A percentile compares a stretch with the other conserved stretches of the same genome.
Evolutionary conservation across 2,329 filamentous ascomycete genomes (phyloP).

Genomic region (Epichloe festucae): DNA sequence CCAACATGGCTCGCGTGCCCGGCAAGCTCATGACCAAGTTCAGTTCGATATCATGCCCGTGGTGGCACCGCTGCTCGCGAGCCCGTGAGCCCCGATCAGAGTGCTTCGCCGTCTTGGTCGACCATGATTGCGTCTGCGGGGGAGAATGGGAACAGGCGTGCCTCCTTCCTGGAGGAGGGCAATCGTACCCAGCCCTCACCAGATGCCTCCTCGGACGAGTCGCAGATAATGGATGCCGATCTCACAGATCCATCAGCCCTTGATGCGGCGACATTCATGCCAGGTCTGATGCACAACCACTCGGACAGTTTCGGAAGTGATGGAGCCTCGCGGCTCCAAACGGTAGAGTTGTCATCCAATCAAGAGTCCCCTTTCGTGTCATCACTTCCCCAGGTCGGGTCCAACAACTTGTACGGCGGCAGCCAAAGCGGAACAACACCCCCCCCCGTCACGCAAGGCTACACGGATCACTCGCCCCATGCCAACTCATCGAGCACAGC

Average conservation of each 20-base stretch:
- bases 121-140: neutral
- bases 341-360: neutral
- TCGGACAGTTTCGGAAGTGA: conserved; percentile 2
- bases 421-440: neutral
- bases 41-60: conserved; percentile 11
- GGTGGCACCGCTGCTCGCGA: conserved; percentile 5
- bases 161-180: neutral
- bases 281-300: neutral
- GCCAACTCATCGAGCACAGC: neutral
- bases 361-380: neutral
- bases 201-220: neutral
- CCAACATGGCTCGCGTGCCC: neutral
- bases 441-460: neutral
- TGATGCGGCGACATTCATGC: neutral
- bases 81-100: neutral
- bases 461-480: neutral
- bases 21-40: neutral
- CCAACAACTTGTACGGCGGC: neutral
- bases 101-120: neutral
- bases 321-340: neutral
- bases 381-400: neutral
- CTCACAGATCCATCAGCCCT: neutral
- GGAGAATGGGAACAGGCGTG: neutral
- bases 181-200: neutral
- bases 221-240: neutral